Conservation (phyloP, 345 rosid species). For the Pugionium dolabratum region DNA sequence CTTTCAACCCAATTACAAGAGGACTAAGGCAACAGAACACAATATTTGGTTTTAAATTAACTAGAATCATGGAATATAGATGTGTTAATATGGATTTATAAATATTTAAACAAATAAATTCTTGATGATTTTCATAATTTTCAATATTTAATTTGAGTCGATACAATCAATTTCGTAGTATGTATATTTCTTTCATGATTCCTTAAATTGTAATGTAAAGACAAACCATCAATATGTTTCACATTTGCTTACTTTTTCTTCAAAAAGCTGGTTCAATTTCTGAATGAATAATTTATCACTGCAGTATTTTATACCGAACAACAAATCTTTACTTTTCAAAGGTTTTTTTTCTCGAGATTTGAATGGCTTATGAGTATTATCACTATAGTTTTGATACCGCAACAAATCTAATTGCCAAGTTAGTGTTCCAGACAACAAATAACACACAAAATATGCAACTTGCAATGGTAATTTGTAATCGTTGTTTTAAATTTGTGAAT, state of each 20-base stretch:
- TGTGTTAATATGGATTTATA: not conserved
- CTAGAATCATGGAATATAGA: not conserved
- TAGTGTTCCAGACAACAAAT: no score
- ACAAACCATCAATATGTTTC: slow-evolving; percentile 4
- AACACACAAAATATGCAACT: not conserved
- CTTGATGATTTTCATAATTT: no score
- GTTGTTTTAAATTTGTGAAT: no score
- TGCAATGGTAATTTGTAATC: no score
- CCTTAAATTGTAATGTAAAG: no score
- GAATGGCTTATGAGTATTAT: not conserved
- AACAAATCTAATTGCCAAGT: slow-evolving; percentile 7
- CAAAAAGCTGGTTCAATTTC: not conserved
- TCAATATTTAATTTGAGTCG: no score
- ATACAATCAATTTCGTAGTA: no score
- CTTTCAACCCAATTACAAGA: slow-evolving; percentile 14
- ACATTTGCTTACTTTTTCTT: slow-evolving; percentile 2
- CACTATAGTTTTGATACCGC: not conserved
- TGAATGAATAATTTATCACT: not conserved
- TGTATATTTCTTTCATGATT: no score
- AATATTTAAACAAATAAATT: not conserved
- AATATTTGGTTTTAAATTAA: slow-evolving; percentile 7
- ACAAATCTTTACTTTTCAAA: slow-evolving; percentile 11
- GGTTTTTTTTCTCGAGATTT: not conserved
- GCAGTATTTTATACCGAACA: not conserved
- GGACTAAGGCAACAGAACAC: not conserved